Base-by-base conservation (phyloP, 2,329 filamentous ascomycete species). In the Penicillium rolfsii region DNA sequence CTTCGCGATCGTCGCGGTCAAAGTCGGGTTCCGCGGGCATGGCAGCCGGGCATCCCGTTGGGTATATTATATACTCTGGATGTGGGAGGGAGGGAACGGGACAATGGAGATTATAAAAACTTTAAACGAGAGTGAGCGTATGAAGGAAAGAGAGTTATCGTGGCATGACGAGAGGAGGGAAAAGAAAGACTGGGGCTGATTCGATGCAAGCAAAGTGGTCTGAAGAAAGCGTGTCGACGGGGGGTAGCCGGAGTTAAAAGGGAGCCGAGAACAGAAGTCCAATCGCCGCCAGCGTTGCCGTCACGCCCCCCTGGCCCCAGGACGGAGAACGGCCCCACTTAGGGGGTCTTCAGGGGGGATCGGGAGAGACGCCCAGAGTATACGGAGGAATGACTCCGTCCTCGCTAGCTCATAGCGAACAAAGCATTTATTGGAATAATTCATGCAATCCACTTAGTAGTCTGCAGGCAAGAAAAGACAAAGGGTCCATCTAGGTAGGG, bases 21-120 rank as follows among this genome's bases (percentile, higher is more conserved):
- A 68, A 63, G 48, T 75, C 70, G 62, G 64, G 66, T 46, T 60
- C 58, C 24, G 63, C 52, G 50, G 67, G 53, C 72, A 74, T 73
- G 63, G 45, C 52, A 53, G 63, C 57, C 57, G 58, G 60, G 55
- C 66, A 69, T 69, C 45, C 65, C 67, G 67, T 52, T 55, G 11
- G 33, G 50, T 50, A 46, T 59, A 62, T 57, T 50, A 46, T 59
- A 62, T 58, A 62, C 49, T 36, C 35, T 14, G 35, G 22, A 52
- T 35, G 53, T 14, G 22, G 28, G 11, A 40, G 41, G 26, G 38
- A 26, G 38, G 41, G 22, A 59, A 12, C 41, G 11, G 11, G 30
- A 30, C 4, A 30, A 30, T 30, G 33, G 52, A 45, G 30, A 61
- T 35, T 22, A 43, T 43, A 36, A 38, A 50, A 41, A 35, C 12